Conservation (phyloP, 768 basidiomycete species). For the Fomitopsis serialis region DNA sequence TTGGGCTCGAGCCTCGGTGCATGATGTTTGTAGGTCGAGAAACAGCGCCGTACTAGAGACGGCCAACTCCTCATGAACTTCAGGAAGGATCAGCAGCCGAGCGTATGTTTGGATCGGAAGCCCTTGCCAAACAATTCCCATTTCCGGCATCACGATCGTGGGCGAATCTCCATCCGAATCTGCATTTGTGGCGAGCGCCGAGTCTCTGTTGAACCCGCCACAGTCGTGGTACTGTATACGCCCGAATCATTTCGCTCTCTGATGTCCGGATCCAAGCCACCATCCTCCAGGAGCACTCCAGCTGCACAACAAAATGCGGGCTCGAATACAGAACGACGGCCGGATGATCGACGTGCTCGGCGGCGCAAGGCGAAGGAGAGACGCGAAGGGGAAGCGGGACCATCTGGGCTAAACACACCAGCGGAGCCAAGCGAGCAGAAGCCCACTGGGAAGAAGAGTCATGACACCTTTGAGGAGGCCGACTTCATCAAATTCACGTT, state of each 20-base stretch:
- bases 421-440: neutral
- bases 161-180: neutral
- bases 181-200: neutral
- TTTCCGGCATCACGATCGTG: neutral
- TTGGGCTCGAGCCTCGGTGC: conserved; percentile 12
- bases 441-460: neutral
- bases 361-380: neutral
- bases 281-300: neutral
- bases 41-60: conserved; percentile 5
- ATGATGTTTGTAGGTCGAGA: conserved; percentile 10
- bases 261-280: conserved; percentile 1
- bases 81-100: neutral
- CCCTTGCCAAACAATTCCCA: conserved; percentile 4
- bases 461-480: conserved; percentile 12
- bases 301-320: neutral
- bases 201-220: too few species aligned
- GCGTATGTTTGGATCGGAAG: conserved; percentile 3
- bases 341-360: conserved; percentile 4
- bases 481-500: conserved; percentile 28
- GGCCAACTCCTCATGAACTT: conserved; percentile 10
- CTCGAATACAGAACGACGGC: neutral
- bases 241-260: neutral
- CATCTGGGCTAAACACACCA: neutral
- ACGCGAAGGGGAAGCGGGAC: neutral
- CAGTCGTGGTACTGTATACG: too few species aligned